A percentile compares a stretch with the other conserved stretches of the same genome.
phyloP scores from a whole-genome alignment of 805 yeast species.

The Nakazawaea wickerhamii region DNA sequence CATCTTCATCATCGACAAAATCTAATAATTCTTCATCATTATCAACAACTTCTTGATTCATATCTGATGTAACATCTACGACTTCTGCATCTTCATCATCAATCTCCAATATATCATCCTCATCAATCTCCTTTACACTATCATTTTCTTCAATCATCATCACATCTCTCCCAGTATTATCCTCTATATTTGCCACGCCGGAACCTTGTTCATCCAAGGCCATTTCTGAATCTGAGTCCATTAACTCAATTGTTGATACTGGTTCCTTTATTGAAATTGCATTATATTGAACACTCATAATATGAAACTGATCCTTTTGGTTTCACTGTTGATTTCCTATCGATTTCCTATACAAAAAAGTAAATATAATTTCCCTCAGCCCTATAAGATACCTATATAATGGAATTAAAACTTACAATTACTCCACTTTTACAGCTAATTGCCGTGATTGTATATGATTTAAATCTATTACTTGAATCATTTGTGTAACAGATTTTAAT shows the following conservation, averaged over 20 bases:
- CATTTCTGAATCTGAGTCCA: slow-evolving; percentile 6
- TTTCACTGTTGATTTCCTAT: too few relatives aligned
- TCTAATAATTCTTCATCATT: slow-evolving; percentile 17
- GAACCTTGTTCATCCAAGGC: slow-evolving; percentile 3
- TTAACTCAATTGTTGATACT: not conserved
- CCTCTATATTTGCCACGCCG: too few relatives aligned
- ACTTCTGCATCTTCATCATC: not conserved
- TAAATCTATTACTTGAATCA: too few relatives aligned
- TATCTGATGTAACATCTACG: not conserved
- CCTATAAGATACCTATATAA: too few relatives aligned
- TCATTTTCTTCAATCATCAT: slow-evolving; percentile 4
- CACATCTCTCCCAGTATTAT: not conserved
- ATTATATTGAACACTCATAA: not conserved
- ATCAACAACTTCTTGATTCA: slow-evolving; percentile 22
- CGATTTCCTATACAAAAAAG: too few relatives aligned
- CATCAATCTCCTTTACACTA: slow-evolving; percentile 1
- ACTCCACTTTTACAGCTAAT: too few relatives aligned
- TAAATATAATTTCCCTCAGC: too few relatives aligned
- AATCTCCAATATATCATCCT: slow-evolving; percentile 1
- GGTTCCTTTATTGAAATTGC: not conserved
- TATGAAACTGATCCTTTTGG: too few relatives aligned
- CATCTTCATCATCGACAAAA: slow-evolving; percentile 3
- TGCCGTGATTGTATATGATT: too few relatives aligned
- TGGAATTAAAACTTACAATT: too few relatives aligned
- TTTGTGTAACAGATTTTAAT: too few relatives aligned